These are phyloP conservation scores for Coemansia sp. DNA, from an alignment of 192 early-diverging fungal species.

Conservation along the genomic window DNA sequence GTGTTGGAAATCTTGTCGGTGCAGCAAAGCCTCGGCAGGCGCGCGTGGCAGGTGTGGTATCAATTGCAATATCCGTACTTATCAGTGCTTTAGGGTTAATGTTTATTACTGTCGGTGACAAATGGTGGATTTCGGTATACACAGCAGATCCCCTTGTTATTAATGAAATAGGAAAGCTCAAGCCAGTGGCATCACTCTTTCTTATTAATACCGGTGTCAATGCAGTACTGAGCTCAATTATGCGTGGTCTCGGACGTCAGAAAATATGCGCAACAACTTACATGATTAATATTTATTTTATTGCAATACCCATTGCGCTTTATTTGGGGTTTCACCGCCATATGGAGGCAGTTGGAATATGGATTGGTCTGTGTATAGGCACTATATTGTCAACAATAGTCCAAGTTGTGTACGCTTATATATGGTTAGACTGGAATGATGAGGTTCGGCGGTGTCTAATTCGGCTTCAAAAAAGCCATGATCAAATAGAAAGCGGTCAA, in stretches of 20 bases:
- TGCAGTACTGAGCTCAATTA: conserved; percentile 51
- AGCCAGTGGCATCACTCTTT: conserved; percentile 71
- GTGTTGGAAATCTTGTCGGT: conserved; percentile 74
- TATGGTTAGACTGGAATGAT: too few relatives aligned
- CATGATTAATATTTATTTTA: conserved; percentile 47
- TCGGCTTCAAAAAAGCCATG: too few relatives aligned
- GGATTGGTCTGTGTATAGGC: conserved; percentile 23
- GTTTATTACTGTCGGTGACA: conserved; percentile 14
- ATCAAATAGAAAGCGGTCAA: too few relatives aligned
- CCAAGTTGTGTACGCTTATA: too few relatives aligned
- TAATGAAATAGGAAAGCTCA: conserved; percentile 61
- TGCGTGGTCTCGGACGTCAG: conserved; percentile 56
- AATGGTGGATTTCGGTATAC: conserved; percentile 53
- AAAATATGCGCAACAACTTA: conserved; percentile 47
- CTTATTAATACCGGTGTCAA: conserved; percentile 58
- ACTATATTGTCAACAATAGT: too few relatives aligned
- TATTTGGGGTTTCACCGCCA: conserved; percentile 39
- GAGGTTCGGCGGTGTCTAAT: too few relatives aligned
- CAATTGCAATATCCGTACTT: conserved; percentile 55
- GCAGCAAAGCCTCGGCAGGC: conserved; percentile 57
- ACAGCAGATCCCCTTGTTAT: conserved; percentile 68
- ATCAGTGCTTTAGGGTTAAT: conserved; percentile 38
- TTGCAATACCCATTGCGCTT: conserved; percentile 48
- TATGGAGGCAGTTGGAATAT: conserved; percentile 31
- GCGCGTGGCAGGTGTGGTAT: conserved; percentile 56